Evolutionary conservation across 2,329 filamentous ascomycete species (phyloP).

Genomic region (Thielaviopsis populi): DNA sequence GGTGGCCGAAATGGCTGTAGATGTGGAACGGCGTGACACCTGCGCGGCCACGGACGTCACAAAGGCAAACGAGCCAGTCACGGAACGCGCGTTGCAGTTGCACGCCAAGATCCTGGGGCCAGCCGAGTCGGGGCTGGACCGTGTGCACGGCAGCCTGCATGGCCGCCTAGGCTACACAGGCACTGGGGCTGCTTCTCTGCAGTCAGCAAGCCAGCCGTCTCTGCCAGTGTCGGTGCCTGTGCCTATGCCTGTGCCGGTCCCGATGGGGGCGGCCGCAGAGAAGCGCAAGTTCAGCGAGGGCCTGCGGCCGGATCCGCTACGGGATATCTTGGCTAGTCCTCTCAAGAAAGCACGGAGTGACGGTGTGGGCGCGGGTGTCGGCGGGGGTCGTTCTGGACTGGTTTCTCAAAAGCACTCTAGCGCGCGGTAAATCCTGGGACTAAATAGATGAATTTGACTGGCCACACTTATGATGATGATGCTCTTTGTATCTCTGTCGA

Average conservation of each 20-base stretch:
- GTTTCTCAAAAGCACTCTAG: neutral
- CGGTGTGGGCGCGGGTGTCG: neutral
- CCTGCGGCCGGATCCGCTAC: constrained; percentile 23
- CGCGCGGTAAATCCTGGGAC: neutral
- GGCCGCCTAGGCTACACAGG: neutral
- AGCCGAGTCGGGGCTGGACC: neutral
- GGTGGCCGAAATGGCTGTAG: constrained; percentile 23
- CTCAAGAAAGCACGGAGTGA: constrained; percentile 6
- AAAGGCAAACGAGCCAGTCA: neutral
- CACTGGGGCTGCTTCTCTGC: neutral
- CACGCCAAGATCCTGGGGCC: constrained; percentile 9
- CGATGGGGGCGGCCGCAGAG: constrained; percentile 12
- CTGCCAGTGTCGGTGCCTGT: no score
- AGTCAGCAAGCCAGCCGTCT: neutral
- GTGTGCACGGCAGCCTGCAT: neutral
- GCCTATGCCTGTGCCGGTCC: neutral
- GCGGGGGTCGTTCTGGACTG: neutral
- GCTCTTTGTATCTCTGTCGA: no score
- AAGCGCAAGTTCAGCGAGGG: constrained; percentile 17
- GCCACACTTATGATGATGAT: neutral
- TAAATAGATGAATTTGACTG: neutral
- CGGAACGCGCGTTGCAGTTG: constrained; percentile 5
- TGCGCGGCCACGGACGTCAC: constrained; percentile 34
- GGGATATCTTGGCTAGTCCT: constrained; percentile 12
- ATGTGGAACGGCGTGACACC: constrained; percentile 40